These are phyloP conservation scores for Hura crepitans DNA, from an alignment of 441 rosid genomes.

Conservation along the genomic window DNA sequence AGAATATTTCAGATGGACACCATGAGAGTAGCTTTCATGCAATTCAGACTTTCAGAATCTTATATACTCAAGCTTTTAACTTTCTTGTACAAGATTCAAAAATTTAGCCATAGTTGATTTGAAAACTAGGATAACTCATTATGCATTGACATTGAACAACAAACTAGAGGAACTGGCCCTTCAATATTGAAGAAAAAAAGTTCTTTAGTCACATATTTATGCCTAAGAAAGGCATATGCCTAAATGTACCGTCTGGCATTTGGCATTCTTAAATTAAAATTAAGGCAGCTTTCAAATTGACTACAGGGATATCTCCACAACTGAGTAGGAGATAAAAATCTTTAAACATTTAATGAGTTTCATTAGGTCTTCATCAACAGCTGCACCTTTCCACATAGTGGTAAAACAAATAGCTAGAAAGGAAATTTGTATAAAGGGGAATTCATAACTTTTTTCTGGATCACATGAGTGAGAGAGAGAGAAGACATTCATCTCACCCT, in stretches of 20 bases:
- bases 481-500: conserved; percentile 45
- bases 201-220: background rate
- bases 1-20: background rate
- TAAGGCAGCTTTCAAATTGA: background rate
- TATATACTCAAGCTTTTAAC: background rate
- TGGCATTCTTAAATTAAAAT: background rate
- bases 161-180: conserved; percentile 2
- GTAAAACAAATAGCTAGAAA: conserved; percentile 4
- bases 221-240: background rate
- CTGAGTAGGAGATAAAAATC: background rate
- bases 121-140: background rate
- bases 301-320: background rate
- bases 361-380: background rate
- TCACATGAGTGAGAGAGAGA: conserved; percentile 3
- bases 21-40: background rate
- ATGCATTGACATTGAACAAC: background rate
- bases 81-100: background rate
- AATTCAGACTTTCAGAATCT: background rate
- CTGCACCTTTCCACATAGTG: background rate
- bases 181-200: background rate
- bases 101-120: background rate
- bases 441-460: background rate
- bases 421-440: background rate
- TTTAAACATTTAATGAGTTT: background rate
- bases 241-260: background rate